Percentiles rank a stretch among this genome's conserved stretches.
These are phyloP conservation scores for Fusarium sp. DNA, from an alignment of 2,329 filamentous ascomycete genomes.

Conservation along the genomic window DNA sequence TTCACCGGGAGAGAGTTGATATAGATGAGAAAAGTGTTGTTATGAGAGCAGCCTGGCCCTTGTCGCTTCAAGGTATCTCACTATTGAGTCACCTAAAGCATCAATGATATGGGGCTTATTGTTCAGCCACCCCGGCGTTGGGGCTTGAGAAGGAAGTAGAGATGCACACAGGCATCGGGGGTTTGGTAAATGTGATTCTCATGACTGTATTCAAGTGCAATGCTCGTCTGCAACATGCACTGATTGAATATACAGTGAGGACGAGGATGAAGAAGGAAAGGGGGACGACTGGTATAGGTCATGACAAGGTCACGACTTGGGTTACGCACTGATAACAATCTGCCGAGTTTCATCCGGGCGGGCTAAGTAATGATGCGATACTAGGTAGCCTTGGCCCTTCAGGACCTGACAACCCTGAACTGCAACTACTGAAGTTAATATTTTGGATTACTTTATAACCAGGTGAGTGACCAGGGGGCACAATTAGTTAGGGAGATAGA, in stretches of 20 bases:
- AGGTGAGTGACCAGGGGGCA: not conserved
- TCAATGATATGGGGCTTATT: slow-evolving; percentile 48
- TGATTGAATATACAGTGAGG: slow-evolving; percentile 23
- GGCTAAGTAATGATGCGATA: slow-evolving; percentile 39
- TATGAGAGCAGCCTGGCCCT: slow-evolving; percentile 28
- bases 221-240: slow-evolving; percentile 34
- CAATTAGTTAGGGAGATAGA: not conserved
- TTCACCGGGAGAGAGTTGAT: not conserved
- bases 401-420: not conserved
- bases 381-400: not conserved
- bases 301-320: slow-evolving; percentile 5
- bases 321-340: slow-evolving; percentile 33
- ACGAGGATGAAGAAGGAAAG: slow-evolving; percentile 17
- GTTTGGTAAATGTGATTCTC: slow-evolving; percentile 9
- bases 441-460: not conserved
- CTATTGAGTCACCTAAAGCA: slow-evolving; percentile 39
- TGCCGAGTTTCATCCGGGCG: slow-evolving; percentile 39
- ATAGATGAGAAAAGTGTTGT: not conserved
- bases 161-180: slow-evolving; percentile 35
- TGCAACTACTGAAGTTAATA: not conserved
- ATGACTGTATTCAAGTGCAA: slow-evolving; percentile 35
- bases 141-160: slow-evolving; percentile 54
- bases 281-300: slow-evolving; percentile 22
- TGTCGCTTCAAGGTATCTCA: slow-evolving; percentile 32
- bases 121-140: slow-evolving; percentile 59